Base-by-base conservation (phyloP, 352 stramenopile species). In the Phytophthora tubulina region DNA sequence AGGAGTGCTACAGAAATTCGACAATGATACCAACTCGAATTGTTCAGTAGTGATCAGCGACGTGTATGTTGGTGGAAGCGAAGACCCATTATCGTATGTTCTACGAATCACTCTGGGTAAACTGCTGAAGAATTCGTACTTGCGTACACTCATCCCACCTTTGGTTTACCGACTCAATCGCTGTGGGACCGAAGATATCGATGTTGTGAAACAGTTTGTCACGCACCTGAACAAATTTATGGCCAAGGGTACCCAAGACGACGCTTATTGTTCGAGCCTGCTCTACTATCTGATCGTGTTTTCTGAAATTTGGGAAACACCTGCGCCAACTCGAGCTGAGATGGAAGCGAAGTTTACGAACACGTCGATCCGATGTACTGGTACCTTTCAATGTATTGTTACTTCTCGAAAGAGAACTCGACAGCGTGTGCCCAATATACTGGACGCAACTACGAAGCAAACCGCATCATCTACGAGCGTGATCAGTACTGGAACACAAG, bases 401-500 rank as follows among this genome's bases (percentile, higher is more conserved):
- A 70, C 11, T 87, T 82, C 62, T 70, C 70, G 7, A 81, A 85
- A 63, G 73, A 86, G 2, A 58, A 70, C 0, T 81, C 74, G 30
- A 7, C 61, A 13, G 33, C 62, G 2, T 88, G 79, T 38, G 15
- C 21, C 1, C 21, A 27, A 66, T 3, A 27, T 56, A 14, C 38
- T 60, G 17, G 39, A 42, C 6, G 30, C 3, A 59, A 50, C n/a
- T 80, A 79, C 59, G 44, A 50, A 0, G 48, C 46, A 2, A 46
- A 10, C 13, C 38, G 60, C 0, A 72, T 88, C 36, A 27, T 69
- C 11, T 89, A 89, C 70, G 59, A 78, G 35, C 79, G 70, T 6
- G 81, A 89, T 55, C 59, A 78, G 55, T 87, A 86, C 68, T 89
- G 75, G 71, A 86, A 88, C 73, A 55, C 72, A 8, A 65, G 64